Evolutionary conservation across 2,329 filamentous ascomycete species (phyloP).

Genomic region (Dendrostoma leiphaemia): DNA sequence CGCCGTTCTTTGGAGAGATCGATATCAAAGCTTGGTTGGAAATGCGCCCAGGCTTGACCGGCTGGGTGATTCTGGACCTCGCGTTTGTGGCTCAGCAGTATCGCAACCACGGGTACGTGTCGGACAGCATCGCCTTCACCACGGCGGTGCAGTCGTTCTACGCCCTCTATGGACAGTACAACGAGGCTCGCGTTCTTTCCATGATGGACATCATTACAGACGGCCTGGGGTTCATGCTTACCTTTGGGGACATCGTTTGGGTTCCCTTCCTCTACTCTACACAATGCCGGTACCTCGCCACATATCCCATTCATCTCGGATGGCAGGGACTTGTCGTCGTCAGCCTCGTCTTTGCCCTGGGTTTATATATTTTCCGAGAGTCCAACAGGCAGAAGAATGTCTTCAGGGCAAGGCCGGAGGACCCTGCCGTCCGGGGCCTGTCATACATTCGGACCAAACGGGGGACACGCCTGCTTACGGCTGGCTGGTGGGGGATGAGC

Average conservation of each 20-base stretch:
- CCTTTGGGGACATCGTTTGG: constrained; percentile 5
- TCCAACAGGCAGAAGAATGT: constrained; percentile 89
- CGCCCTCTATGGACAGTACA: constrained; percentile 76
- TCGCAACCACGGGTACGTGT: constrained; percentile 73
- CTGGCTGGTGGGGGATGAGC: constrained; percentile 86
- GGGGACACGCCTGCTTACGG: constrained; percentile 74
- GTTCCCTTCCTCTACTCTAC: constrained; percentile 50
- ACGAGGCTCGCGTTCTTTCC: constrained; percentile 79
- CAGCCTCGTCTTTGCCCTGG: constrained; percentile 62
- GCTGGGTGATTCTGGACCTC: constrained; percentile 79
- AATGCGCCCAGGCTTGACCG: constrained; percentile 79
- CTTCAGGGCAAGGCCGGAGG: constrained; percentile 81
- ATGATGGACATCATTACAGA: constrained; percentile 89
- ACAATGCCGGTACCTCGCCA: constrained; percentile 76
- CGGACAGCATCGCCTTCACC: constrained; percentile 77
- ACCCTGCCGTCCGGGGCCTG: constrained; percentile 72
- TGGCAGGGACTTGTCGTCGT: constrained; percentile 60
- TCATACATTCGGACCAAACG: constrained; percentile 77
- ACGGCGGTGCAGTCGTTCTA: constrained; percentile 76
- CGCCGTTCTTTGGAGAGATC: constrained; percentile 75
- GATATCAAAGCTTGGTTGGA: constrained; percentile 86
- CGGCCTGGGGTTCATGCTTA: constrained; percentile 79
- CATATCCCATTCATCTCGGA: constrained; percentile 74
- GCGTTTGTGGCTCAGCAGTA: constrained; percentile 82
- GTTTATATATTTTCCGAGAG: constrained; percentile 82